phyloP scores from a whole-genome alignment of 495 filamentous ascomycete species.

The Lasiosphaeris hirsuta region DNA sequence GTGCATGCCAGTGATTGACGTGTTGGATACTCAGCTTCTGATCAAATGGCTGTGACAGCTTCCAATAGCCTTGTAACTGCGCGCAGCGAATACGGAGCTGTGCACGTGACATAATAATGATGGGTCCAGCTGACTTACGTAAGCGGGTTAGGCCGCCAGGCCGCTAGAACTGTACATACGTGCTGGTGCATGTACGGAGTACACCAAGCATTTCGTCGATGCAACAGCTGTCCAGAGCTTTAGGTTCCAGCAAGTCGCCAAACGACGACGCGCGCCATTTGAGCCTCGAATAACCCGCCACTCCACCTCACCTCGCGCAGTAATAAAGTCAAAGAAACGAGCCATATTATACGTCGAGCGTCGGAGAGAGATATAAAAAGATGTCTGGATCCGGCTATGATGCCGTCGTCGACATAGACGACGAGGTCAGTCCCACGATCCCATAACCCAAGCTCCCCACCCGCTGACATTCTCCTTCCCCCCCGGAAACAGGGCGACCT shows the following conservation, averaged over 20 bases:
- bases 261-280: slow-evolving; percentile 3
- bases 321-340: too few species aligned
- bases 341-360: not conserved
- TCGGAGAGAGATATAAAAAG: slow-evolving; percentile 8
- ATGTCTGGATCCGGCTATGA: slow-evolving; percentile 92
- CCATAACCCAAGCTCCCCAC: not conserved
- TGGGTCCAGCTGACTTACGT: not conserved
- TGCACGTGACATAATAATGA: not conserved
- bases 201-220: slow-evolving; percentile 3
- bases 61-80: too few species aligned
- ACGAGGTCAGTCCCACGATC: slow-evolving; percentile 49
- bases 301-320: too few species aligned
- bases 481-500: slow-evolving; percentile 72
- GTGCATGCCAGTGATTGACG: too few species aligned
- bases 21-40: too few species aligned
- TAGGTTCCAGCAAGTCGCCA: not conserved
- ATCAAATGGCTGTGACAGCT: too few species aligned
- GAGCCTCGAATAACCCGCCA: not conserved
- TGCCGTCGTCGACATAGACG: slow-evolving; percentile 94
- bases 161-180: slow-evolving; percentile 2
- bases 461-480: not conserved
- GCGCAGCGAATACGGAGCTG: not conserved
- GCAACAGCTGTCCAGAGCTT: slow-evolving; percentile 30
- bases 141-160: not conserved
- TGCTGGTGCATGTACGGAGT: not conserved